Percentiles rank a stretch among this genome's conserved stretches.
Evolutionary conservation across 179 eudicot species (phyloP).

Genomic region (Camellia oleifera): DNA sequence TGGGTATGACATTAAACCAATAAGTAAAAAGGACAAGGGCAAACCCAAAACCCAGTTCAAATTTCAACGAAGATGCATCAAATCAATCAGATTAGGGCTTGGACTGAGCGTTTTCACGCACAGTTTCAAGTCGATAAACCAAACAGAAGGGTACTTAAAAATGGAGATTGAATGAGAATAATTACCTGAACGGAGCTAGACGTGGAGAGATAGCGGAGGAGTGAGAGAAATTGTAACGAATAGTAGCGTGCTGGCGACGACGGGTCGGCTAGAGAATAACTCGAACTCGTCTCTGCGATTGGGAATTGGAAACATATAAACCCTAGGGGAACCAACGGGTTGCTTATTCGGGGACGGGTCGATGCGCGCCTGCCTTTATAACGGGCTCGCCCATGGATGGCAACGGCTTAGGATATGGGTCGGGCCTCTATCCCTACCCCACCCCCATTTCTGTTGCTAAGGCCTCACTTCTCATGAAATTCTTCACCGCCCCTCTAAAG

Average conservation of each 20-base stretch:
- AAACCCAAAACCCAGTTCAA: background rate
- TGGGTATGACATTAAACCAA: too few species aligned
- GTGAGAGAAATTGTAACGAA: background rate
- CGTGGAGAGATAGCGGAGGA: background rate
- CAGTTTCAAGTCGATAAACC: too few species aligned
- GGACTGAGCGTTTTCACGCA: background rate
- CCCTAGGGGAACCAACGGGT: constrained; percentile 1
- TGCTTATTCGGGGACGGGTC: background rate
- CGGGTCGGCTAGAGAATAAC: background rate
- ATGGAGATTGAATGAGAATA: background rate
- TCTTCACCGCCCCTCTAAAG: too few species aligned
- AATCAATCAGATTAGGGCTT: constrained; percentile 2
- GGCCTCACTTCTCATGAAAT: too few species aligned
- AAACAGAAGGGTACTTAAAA: background rate
- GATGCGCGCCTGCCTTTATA: too few species aligned
- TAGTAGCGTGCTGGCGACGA: background rate
- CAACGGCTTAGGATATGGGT: too few species aligned
- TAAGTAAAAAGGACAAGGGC: background rate
- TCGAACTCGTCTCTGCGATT: background rate
- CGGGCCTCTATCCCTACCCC: too few species aligned
- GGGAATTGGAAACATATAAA: background rate
- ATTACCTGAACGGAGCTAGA: background rate
- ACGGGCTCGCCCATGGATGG: too few species aligned
- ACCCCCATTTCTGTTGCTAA: too few species aligned
- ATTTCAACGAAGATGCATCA: background rate